A percentile compares a stretch with the other conserved stretches of the same genome.
phyloP scores from a whole-genome alignment of 2,329 filamentous ascomycete genomes.

The Aaosphaeria arxii region DNA sequence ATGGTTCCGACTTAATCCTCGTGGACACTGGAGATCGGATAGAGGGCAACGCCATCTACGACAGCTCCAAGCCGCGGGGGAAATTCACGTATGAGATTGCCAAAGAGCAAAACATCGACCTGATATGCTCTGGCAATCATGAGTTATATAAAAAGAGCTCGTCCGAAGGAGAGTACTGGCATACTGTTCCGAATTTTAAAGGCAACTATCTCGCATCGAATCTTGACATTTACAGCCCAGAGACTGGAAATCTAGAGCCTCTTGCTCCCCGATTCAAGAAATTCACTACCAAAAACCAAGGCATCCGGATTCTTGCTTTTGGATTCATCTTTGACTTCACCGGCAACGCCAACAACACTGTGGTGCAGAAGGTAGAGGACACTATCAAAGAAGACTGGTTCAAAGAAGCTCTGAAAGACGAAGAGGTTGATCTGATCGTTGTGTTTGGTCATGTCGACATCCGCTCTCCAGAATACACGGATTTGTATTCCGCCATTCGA shows the following conservation, averaged over 20 bases:
- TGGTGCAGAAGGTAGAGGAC: slow-evolving; percentile 75
- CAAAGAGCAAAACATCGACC: slow-evolving; percentile 75
- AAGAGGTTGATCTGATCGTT: slow-evolving; percentile 79
- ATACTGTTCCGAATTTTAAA: slow-evolving; percentile 79
- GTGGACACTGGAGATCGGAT: slow-evolving; percentile 91
- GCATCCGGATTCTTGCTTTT: slow-evolving; percentile 79
- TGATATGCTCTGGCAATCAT: slow-evolving; percentile 88
- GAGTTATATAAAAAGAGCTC: slow-evolving; percentile 84
- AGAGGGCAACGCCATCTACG: slow-evolving; percentile 93
- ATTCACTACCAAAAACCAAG: slow-evolving; percentile 88
- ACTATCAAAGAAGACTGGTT: slow-evolving; percentile 88
- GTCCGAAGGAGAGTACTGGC: slow-evolving; percentile 72
- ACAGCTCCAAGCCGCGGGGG: slow-evolving; percentile 83
- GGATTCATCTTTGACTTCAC: slow-evolving; percentile 95
- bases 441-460: slow-evolving; percentile 84
- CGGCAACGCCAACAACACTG: slow-evolving; percentile 84
- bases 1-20: slow-evolving; percentile 83
- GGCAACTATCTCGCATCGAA: slow-evolving; percentile 87
- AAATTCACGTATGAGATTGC: slow-evolving; percentile 86
- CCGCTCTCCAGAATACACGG: slow-evolving; percentile 73
- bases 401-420: slow-evolving; percentile 73
- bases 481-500: slow-evolving; percentile 76
- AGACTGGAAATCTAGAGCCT: slow-evolving; percentile 67
- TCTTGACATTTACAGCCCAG: slow-evolving; percentile 77
- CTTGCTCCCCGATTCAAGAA: slow-evolving; percentile 81